Evolutionary conservation across 768 basidiomycete species (phyloP).

Genomic region (Auricularia heimuer): DNA sequence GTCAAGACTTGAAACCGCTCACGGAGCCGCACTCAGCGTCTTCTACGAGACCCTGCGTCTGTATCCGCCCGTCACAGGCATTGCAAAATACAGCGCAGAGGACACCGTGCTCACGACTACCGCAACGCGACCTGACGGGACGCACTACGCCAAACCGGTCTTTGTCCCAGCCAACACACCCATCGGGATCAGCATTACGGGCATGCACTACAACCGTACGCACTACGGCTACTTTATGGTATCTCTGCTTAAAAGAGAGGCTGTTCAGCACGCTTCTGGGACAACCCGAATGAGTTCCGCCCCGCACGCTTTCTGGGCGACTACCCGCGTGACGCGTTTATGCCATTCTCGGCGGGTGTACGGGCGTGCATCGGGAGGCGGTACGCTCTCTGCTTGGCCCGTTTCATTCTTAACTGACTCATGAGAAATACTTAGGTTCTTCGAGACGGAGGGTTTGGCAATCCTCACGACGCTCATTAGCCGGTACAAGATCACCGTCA

Average conservation of each 20-base stretch:
- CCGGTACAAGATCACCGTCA: conserved; percentile 32
- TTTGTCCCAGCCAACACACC: background rate
- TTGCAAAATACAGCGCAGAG: conserved; percentile 19
- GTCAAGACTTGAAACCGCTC: too few species aligned
- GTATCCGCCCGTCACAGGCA: conserved; percentile 14
- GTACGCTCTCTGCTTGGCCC: background rate
- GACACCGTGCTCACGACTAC: conserved; percentile 13
- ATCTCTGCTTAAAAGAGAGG: too few species aligned
- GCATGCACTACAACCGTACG: conserved; percentile 8
- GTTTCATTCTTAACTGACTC: background rate
- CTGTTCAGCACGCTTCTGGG: conserved; percentile 5
- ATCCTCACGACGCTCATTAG: conserved; percentile 40
- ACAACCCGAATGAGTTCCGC: conserved; percentile 3
- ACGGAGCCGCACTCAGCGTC: conserved; percentile 1
- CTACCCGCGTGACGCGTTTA: conserved; percentile 5
- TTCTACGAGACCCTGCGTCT: conserved; percentile 16
- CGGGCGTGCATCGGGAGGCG: background rate
- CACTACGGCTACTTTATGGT: background rate
- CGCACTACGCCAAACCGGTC: background rate
- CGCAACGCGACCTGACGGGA: conserved; percentile 9
- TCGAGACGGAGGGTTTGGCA: conserved; percentile 43
- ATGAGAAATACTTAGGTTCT: conserved; percentile 20
- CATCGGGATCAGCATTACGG: conserved; percentile 1
- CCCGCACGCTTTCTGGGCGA: conserved; percentile 8
- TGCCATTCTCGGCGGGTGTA: conserved; percentile 5